Evolutionary conservation across 1,284 basidiomycete genomes (phyloP).

Genomic region (Trichosporon coremiiforme): DNA sequence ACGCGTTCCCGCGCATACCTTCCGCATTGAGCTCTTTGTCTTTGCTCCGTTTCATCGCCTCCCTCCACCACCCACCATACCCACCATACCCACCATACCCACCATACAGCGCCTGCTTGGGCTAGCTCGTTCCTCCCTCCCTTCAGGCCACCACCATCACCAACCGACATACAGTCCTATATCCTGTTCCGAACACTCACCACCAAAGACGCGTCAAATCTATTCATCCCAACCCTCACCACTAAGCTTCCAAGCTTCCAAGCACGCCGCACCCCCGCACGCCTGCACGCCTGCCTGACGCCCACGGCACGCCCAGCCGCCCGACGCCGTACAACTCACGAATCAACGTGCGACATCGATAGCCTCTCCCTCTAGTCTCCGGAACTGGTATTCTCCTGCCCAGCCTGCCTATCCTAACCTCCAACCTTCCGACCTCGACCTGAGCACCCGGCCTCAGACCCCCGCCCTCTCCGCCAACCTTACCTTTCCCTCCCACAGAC

Average conservation of each 20-base stretch:
- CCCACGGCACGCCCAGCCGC: neutral
- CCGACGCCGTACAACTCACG: neutral
- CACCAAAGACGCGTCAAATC: neutral
- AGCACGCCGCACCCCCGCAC: neutral
- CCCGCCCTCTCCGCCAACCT: neutral
- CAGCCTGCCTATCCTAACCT: neutral
- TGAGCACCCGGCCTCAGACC: neutral
- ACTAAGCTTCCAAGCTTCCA: too few species aligned
- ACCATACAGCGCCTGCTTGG: neutral
- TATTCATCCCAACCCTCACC: neutral
- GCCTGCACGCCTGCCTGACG: neutral
- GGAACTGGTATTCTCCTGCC: neutral
- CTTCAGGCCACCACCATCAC: neutral
- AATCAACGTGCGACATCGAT: neutral
- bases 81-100: neutral
- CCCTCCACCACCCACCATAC: neutral
- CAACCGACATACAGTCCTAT: conserved; percentile 4
- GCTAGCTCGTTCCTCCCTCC: neutral
- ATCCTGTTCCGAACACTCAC: neutral
- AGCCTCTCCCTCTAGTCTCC: neutral
- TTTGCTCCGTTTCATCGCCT: conserved; percentile 4
- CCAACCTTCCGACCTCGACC: neutral
- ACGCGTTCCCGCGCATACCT: conserved; percentile 6
- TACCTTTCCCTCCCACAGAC: neutral
- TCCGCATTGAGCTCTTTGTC: conserved; percentile 2